Percentiles rank a stretch among this genome's conserved stretches.
These are phyloP conservation scores for Gossypium mustelinum DNA, from an alignment of 345 rosid genomes.

Conservation along the genomic window DNA sequence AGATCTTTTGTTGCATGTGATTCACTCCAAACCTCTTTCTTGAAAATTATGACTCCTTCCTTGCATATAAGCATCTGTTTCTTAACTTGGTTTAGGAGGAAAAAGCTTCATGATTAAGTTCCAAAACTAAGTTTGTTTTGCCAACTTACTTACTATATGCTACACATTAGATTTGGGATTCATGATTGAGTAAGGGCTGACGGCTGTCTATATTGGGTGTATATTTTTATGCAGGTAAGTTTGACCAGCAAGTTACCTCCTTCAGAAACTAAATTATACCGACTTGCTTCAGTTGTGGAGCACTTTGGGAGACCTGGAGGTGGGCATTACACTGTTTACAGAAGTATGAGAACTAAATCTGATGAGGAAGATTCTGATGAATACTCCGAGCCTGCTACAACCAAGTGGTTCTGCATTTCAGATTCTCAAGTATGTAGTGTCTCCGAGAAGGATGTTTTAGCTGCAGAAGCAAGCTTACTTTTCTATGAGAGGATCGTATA, in stretches of 20 bases:
- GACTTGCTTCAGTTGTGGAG: slow-evolving; percentile 72
- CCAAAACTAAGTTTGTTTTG: background rate
- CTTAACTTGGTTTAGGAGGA: background rate
- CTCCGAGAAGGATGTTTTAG: slow-evolving; percentile 66
- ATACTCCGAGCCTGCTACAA: slow-evolving; percentile 16
- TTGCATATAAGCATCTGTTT: background rate
- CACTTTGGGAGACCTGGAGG: slow-evolving; percentile 74
- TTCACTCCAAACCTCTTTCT: background rate
- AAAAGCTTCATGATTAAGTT: background rate
- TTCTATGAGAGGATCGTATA: slow-evolving; percentile 58
- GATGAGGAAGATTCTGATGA: slow-evolving; percentile 18
- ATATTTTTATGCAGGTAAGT: slow-evolving; percentile 23
- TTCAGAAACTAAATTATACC: slow-evolving; percentile 35
- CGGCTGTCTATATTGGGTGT: background rate
- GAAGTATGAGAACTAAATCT: slow-evolving; percentile 37
- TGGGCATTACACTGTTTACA: slow-evolving; percentile 82
- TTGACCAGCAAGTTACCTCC: slow-evolving; percentile 6
- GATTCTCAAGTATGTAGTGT: slow-evolving; percentile 60
- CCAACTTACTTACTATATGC: background rate
- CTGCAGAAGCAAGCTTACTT: slow-evolving; percentile 84
- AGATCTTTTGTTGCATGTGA: background rate
- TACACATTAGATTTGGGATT: background rate
- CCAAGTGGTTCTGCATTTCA: slow-evolving; percentile 72
- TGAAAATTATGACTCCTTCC: background rate
- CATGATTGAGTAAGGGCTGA: background rate